Percentiles rank a stretch among this genome's conserved stretches.
Conservation (phyloP, 345 rosid species). For the Salix purpurea region DNA sequence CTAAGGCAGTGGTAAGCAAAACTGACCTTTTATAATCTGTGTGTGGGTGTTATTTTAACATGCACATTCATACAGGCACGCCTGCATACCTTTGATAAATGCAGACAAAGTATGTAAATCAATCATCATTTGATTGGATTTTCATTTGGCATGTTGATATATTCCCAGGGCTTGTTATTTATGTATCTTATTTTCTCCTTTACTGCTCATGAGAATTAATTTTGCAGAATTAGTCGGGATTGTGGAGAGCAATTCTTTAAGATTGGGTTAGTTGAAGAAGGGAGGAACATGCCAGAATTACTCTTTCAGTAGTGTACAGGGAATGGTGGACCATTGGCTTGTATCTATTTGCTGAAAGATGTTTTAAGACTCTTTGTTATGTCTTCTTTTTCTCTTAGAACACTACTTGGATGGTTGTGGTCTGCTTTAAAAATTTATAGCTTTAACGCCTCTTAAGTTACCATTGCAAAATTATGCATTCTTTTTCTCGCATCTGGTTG, state of each 20-base stretch:
- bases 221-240: slow-evolving; percentile 24
- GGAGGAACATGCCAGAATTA: not conserved
- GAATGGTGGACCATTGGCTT: slow-evolving; percentile 13
- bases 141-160: not conserved
- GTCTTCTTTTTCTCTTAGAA: not conserved
- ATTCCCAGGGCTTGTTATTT: not conserved
- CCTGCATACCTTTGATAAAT: not conserved
- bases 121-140: not conserved
- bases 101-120: not conserved
- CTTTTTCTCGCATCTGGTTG: not conserved
- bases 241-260: not conserved
- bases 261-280: slow-evolving; percentile 3
- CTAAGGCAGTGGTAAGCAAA: slow-evolving; percentile 42
- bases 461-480: not conserved
- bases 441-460: not conserved
- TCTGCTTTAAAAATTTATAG: slow-evolving; percentile 6
- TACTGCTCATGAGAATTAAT: not conserved
- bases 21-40: slow-evolving; percentile 1
- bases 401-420: not conserved
- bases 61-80: not conserved
- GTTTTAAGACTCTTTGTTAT: not conserved
- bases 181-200: not conserved
- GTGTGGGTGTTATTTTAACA: not conserved
- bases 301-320: not conserved
- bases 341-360: slow-evolving; percentile 11